These are phyloP conservation scores for Crithidia thermophila DNA, from an alignment of 208 protist species.

Conservation along the genomic window DNA sequence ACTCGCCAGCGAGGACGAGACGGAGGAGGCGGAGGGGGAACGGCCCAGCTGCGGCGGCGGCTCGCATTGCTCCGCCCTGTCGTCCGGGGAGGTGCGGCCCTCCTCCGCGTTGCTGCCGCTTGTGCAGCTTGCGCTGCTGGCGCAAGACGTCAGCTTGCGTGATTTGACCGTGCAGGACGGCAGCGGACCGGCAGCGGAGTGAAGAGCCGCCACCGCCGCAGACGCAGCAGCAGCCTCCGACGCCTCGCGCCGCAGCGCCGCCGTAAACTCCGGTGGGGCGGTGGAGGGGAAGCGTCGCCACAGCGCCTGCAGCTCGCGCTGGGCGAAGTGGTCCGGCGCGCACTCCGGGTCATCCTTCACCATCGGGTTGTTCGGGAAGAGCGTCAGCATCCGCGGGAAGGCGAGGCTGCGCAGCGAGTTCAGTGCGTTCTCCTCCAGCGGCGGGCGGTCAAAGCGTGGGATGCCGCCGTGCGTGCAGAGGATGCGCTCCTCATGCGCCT, in stretches of 20 bases:
- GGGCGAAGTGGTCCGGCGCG: slow-evolving; percentile 43
- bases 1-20: neutral
- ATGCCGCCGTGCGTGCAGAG: slow-evolving; percentile 85
- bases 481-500: slow-evolving; percentile 61
- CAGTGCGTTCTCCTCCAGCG: slow-evolving; percentile 54
- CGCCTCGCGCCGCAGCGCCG: slow-evolving; percentile 19
- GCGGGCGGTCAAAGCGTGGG: slow-evolving; percentile 55
- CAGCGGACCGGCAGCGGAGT: neutral
- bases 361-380: slow-evolving; percentile 66
- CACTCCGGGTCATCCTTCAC: slow-evolving; percentile 51
- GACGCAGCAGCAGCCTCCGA: slow-evolving; percentile 11
- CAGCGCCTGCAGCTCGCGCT: slow-evolving; percentile 35
- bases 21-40: slow-evolving; percentile 2
- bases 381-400: slow-evolving; percentile 66
- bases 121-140: neutral
- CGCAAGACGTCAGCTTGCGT: neutral
- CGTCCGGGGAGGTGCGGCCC: neutral
- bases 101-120: neutral
- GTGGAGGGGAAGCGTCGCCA: slow-evolving; percentile 32
- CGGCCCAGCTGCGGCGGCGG: neutral
- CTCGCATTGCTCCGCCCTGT: neutral
- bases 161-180: neutral
- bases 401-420: slow-evolving; percentile 42
- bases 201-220: neutral
- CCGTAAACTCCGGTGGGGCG: slow-evolving; percentile 24